Percentiles rank a stretch among this genome's conserved stretches.
phyloP scores from a whole-genome alignment of 495 filamentous ascomycete genomes.

The Jackrogersella minutella region DNA sequence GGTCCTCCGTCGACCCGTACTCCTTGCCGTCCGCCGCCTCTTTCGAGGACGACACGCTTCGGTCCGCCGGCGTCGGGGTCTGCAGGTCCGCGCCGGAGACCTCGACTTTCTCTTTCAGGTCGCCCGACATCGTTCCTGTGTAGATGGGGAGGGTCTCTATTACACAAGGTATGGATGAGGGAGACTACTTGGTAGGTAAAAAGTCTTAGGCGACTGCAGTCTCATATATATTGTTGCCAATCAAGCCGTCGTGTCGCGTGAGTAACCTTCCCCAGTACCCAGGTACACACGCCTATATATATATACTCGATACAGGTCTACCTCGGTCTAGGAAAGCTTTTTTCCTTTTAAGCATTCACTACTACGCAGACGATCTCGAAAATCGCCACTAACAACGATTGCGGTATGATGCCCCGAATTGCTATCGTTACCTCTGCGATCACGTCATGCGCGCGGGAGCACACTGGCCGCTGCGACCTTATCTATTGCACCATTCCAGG shows the following conservation, averaged over 20 bases:
- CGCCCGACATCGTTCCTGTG: constrained; percentile 11
- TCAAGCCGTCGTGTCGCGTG: too few species aligned
- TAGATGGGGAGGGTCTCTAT: not conserved
- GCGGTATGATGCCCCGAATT: constrained; percentile 1
- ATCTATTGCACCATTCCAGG: constrained; percentile 37
- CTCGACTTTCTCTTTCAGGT: constrained; percentile 4
- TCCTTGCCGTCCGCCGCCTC: constrained; percentile 16
- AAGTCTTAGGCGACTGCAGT: too few species aligned
- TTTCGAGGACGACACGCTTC: not conserved
- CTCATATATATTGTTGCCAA: too few species aligned
- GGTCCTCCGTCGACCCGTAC: constrained; percentile 47
- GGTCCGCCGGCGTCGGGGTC: not conserved
- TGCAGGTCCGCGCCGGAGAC: constrained; percentile 19
- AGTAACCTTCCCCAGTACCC: too few species aligned
- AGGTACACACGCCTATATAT: too few species aligned
- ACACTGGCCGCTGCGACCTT: constrained; percentile 31
- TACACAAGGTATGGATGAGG: not conserved
- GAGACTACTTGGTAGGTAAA: too few species aligned
- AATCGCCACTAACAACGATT: not conserved
- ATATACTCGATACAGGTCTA: too few species aligned
- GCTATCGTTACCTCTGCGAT: not conserved
- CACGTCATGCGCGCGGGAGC: constrained; percentile 32
- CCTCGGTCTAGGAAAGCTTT: too few species aligned
- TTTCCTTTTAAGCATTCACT: too few species aligned
- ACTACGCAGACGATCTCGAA: too few species aligned